These are phyloP conservation scores for Wickerhamiella parazyma DNA, from an alignment of 805 yeast species.

Conservation along the genomic window DNA sequence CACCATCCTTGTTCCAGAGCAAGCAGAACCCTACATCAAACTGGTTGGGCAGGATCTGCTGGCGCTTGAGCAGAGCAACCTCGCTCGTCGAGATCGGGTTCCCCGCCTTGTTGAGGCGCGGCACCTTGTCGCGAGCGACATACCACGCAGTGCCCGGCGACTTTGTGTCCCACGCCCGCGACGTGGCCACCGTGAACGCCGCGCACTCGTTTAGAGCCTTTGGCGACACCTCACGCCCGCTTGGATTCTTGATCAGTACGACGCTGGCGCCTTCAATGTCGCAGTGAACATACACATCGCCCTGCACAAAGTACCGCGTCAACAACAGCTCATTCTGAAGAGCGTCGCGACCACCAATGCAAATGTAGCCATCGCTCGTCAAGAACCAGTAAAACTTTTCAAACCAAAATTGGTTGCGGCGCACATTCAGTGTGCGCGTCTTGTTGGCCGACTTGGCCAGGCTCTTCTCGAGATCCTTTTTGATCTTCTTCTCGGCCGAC, in stretches of 20 bases:
- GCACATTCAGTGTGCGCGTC: constrained; percentile 33
- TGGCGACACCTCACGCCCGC: constrained; percentile 55
- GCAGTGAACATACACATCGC: constrained; percentile 59
- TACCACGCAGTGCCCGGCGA: constrained; percentile 75
- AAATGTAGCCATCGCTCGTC: constrained; percentile 76
- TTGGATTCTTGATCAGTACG: constrained; percentile 72
- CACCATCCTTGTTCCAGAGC: constrained; percentile 41
- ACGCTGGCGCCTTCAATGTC: constrained; percentile 63
- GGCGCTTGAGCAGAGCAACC: constrained; percentile 40
- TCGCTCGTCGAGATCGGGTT: constrained; percentile 53
- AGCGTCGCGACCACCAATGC: constrained; percentile 75
- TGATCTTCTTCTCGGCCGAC: constrained; percentile 68
- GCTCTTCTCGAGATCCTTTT: constrained; percentile 48
- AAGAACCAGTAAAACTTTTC: constrained; percentile 92
- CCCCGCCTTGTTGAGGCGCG: constrained; percentile 36
- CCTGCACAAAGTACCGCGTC: constrained; percentile 58
- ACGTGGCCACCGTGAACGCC: constrained; percentile 57
- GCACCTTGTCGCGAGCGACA: constrained; percentile 53
- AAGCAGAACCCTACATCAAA: constrained; percentile 83
- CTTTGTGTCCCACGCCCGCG: constrained; percentile 84
- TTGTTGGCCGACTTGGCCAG: constrained; percentile 44
- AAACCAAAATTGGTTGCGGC: constrained; percentile 74
- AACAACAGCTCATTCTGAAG: constrained; percentile 69
- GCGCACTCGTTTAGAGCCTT: constrained; percentile 85
- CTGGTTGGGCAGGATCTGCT: constrained; percentile 57